phyloP scores from a whole-genome alignment of 31 red algal genomes.

The Endocladia muricata region DNA sequence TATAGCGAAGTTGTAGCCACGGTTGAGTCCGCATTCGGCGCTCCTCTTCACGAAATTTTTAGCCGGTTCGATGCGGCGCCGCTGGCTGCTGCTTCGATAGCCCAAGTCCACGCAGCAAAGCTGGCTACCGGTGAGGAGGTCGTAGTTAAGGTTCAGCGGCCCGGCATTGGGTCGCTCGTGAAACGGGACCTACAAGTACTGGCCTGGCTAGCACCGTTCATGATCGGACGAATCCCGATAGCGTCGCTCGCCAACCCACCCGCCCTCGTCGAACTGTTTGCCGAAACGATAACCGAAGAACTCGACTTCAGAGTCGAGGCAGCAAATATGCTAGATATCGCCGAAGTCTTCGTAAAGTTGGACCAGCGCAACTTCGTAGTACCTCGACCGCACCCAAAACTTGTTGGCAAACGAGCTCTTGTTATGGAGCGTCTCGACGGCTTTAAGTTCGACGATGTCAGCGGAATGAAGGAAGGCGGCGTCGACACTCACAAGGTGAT shows the following conservation, averaged over 20 bases:
- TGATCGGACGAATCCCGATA: constrained; percentile 69
- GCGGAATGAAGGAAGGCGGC: constrained; percentile 50
- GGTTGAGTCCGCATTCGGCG: constrained; percentile 60
- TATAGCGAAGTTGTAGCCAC: constrained; percentile 41
- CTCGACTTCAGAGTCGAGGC: no score
- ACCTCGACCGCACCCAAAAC: no score
- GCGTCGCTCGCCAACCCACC: constrained; percentile 82
- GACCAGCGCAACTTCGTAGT: no score
- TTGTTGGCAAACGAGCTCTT: no score
- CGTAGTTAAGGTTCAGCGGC: constrained; percentile 94
- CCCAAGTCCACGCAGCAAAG: constrained; percentile 85
- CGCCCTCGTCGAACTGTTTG: no score
- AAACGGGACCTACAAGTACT: constrained; percentile 82
- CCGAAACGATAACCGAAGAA: no score
- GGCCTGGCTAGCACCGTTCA: constrained; percentile 51
- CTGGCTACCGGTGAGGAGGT: constrained; percentile 83
- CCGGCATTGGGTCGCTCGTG: constrained; percentile 65
- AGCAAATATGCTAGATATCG: constrained; percentile 64
- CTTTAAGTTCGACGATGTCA: constrained; percentile 77
- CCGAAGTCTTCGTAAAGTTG: constrained; percentile 81
- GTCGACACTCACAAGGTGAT: constrained; percentile 65
- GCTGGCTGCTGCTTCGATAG: constrained; percentile 85
- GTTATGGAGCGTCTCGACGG: constrained; percentile 75
- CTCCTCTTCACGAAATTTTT: constrained; percentile 63
- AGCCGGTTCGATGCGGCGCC: constrained; percentile 72